Base-by-base conservation (phyloP, 2,329 filamentous ascomycete species). In the Furcasterigmium furcatum region DNA sequence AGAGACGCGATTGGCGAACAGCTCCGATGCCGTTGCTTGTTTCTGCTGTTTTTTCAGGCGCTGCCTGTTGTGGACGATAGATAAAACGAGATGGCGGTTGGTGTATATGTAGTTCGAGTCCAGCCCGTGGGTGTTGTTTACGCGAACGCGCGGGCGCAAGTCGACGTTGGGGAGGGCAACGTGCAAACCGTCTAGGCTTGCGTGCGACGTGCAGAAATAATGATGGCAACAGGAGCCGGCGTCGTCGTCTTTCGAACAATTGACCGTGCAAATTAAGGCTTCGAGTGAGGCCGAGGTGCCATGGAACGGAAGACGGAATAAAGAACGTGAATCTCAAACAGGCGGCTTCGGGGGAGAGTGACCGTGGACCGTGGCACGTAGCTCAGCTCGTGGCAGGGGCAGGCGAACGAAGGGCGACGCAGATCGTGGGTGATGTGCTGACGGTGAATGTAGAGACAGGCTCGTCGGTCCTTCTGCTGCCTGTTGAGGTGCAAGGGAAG, bases 51-150 rank as follows among this genome's bases (percentile, higher is more conserved):
- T n/a, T n/a, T n/a, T n/a, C 46, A 53, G 53, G 52, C 53, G 49
- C 53, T 53, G 53, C 53, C 53, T 43, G 44, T 12, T 12, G 38
- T 34, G 24, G 38, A 48, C 39, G 34, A 46, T 32, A 43, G 43
- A 39, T 41, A 29, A 34, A 45, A 27, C 40, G 36, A 25, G 32
- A 19, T 44, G 24, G 35, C 20, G 43, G 39, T 39, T 41, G 27
- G 10, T 50, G 35, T 46, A 39, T 46, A 36, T 46, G 38, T 48
- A 52, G 52, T 19, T 58, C 71, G 72, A 76, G 73, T 69, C 72
- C 73, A 75, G 72, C 72, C 72, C 62, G 62, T 53, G 52, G 45
- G 52, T 47, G 30, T 36, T 36, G 34, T 36, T 18, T 19, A 27
- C 24, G 12, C 24, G 7, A 27, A 12, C 12, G 24, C 24, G 24